Conservation (phyloP, 2,329 filamentous ascomycete genomes). For the Tolypocladium endophyticum region DNA sequence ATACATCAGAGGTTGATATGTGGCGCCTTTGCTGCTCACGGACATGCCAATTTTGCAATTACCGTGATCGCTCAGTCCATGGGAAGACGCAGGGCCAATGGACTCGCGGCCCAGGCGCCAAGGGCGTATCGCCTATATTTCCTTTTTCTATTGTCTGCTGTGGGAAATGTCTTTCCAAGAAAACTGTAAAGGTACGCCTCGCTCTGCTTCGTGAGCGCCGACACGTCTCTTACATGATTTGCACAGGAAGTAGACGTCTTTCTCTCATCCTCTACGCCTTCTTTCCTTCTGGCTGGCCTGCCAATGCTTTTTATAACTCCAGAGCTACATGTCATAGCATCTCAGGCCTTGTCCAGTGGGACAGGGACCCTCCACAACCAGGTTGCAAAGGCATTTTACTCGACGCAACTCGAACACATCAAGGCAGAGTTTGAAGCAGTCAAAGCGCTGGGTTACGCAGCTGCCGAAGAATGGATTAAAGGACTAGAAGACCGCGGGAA, state of each 20-base stretch:
- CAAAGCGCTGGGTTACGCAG: constrained; percentile 54
- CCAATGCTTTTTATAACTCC: constrained; percentile 56
- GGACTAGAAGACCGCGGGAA: constrained; percentile 56
- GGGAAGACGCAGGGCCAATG: constrained; percentile 29
- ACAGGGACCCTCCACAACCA: constrained; percentile 34
- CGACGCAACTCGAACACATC: constrained; percentile 50
- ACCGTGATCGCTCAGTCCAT: constrained; percentile 14
- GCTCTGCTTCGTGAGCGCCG: constrained; percentile 5
- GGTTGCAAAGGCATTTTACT: constrained; percentile 57
- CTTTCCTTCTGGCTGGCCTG: constrained; percentile 55
- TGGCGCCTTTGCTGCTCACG: constrained; percentile 57
- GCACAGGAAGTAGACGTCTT: constrained; percentile 59
- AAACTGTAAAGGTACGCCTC: constrained; percentile 52
- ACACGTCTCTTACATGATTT: constrained; percentile 11
- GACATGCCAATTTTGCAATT: constrained; percentile 59
- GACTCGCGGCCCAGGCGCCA: constrained; percentile 50
- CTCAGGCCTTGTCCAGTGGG: constrained; percentile 40
- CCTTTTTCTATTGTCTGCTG: constrained; percentile 59
- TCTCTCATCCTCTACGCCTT: constrained; percentile 48
- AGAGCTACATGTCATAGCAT: constrained; percentile 48
- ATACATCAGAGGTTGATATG: constrained; percentile 63
- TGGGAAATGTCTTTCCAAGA: constrained; percentile 50
- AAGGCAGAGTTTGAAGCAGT: constrained; percentile 52
- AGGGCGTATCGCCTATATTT: constrained; percentile 57
- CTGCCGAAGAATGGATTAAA: constrained; percentile 70